Percentiles rank a stretch among this genome's conserved stretches.
Conservation (phyloP, 148 eudicot species). For the Cornus florida region DNA sequence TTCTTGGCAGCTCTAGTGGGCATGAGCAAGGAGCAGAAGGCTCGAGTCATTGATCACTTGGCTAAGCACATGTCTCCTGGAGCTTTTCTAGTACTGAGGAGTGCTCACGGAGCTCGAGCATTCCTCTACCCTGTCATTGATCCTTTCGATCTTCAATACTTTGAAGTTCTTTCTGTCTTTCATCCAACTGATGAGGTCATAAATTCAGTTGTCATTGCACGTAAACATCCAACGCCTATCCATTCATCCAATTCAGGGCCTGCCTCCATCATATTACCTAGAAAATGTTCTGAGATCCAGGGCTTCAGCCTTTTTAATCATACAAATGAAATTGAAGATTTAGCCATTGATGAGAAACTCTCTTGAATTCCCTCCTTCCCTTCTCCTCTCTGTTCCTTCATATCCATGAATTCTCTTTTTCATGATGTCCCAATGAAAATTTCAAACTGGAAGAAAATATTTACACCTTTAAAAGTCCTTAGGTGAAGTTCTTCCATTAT, state of each 20-base stretch:
- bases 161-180: constrained; percentile 33
- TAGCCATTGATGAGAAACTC: neutral
- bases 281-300: neutral
- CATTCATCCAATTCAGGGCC: neutral
- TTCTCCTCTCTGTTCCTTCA: neutral
- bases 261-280: neutral
- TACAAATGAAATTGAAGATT: neutral
- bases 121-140: constrained; percentile 52
- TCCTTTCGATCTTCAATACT: constrained; percentile 41
- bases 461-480: too few species aligned
- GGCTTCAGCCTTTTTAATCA: neutral
- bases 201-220: constrained; percentile 46
- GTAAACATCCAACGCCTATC: neutral
- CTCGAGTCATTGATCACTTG: constrained; percentile 9
- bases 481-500: too few species aligned
- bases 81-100: constrained; percentile 46
- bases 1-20: constrained; percentile 1
- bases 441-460: neutral
- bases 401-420: too few species aligned
- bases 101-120: constrained; percentile 54
- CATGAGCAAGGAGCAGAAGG: neutral
- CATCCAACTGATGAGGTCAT: constrained; percentile 56
- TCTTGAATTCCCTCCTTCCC: neutral
- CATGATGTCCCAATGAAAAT: neutral
- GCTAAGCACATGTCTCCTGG: constrained; percentile 46